A percentile compares a stretch with the other conserved stretches of the same genome.
phyloP scores from a whole-genome alignment of 306 rosid species.

The Fagus sylvatica region DNA sequence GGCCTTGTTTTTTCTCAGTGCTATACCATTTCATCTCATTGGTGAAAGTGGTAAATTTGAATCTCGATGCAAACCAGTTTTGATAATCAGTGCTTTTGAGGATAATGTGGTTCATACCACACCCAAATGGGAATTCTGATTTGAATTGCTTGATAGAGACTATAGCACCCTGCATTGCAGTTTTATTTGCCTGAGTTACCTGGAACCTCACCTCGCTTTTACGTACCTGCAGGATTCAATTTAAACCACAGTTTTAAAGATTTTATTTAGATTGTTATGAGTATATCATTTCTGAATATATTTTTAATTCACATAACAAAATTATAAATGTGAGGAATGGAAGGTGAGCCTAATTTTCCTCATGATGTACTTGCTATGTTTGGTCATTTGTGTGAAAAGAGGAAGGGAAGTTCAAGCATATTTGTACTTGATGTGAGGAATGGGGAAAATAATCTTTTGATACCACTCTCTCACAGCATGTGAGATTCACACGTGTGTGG shows the following conservation, averaged over 20 bases:
- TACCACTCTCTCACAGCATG: too few species aligned
- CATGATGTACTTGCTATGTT: too few species aligned
- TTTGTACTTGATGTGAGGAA: too few species aligned
- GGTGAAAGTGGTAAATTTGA: constrained; percentile 64
- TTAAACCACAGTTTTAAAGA: background rate
- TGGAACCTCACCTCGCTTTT: constrained; percentile 54
- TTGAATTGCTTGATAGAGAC: constrained; percentile 38
- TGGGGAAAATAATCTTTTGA: too few species aligned
- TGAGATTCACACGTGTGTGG: too few species aligned
- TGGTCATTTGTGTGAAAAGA: too few species aligned
- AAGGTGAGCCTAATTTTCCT: too few species aligned
- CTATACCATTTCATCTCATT: constrained; percentile 86
- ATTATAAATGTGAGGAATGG: too few species aligned
- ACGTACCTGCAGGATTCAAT: constrained; percentile 49
- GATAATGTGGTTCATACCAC: constrained; percentile 56
- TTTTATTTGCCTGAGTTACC: constrained; percentile 35
- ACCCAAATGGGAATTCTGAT: constrained; percentile 59
- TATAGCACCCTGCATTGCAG: constrained; percentile 45
- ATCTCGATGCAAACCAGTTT: constrained; percentile 62
- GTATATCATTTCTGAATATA: background rate
- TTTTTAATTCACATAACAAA: background rate
- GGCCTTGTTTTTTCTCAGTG: constrained; percentile 51
- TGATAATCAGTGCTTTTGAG: constrained; percentile 54
- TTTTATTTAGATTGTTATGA: background rate
- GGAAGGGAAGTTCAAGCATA: too few species aligned